These are phyloP conservation scores for Pseudocercospora vitis DNA, from an alignment of 2,329 filamentous ascomycete genomes.

Conservation along the genomic window DNA sequence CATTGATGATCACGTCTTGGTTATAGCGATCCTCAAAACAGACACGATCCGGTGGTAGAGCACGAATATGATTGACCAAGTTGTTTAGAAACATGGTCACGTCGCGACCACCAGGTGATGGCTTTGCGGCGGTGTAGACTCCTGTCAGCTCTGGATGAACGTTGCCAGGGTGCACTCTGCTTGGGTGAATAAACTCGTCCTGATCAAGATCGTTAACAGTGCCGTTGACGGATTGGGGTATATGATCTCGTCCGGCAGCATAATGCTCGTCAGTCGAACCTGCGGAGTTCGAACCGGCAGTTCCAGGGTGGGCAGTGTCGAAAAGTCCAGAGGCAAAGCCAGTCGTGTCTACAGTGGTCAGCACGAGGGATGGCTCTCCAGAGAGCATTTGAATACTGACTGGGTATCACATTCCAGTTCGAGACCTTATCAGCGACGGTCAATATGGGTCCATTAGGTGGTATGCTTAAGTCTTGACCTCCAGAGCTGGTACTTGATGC, in stretches of 20 bases:
- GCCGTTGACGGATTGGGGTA: neutral
- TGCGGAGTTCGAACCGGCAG: constrained; percentile 2
- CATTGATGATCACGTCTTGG: constrained; percentile 25
- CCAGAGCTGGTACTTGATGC: neutral
- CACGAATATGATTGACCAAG: constrained; percentile 27
- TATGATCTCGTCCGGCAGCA: neutral
- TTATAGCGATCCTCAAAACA: constrained; percentile 29
- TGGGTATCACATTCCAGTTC: neutral
- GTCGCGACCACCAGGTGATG: constrained; percentile 21
- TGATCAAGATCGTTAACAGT: neutral
- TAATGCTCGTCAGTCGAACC: neutral
- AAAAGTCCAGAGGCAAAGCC: constrained; percentile 1
- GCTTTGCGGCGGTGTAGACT: constrained; percentile 16
- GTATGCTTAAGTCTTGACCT: neutral
- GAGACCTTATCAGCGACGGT: constrained; percentile 5
- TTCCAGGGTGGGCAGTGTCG: neutral
- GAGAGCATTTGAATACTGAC: neutral
- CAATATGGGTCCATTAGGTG: constrained; percentile 1
- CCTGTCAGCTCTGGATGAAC: constrained; percentile 20
- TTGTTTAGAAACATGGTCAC: constrained; percentile 27
- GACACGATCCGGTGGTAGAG: constrained; percentile 19
- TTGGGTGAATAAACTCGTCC: neutral
- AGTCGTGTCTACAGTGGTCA: neutral
- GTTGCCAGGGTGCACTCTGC: neutral
- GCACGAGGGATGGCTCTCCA: neutral